Evolutionary conservation across 139 green algal species (phyloP), one percentile per base, ranked within the genome.

Genomic region (Axilococcus clingmanii): DNA sequence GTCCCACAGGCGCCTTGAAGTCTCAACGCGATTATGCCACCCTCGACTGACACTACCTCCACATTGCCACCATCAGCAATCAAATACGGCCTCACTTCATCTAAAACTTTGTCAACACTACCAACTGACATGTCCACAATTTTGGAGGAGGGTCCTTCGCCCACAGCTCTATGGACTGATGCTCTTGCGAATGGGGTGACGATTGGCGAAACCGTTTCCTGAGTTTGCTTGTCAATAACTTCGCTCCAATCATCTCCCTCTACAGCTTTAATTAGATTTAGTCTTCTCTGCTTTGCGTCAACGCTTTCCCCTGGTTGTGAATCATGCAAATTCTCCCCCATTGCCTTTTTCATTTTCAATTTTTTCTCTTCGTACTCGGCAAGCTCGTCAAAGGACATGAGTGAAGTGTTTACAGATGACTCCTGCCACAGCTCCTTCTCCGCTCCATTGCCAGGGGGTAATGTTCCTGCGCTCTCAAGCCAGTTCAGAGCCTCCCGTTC

Each of bases 21-120:
- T 9, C 63, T 50, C 37, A 96, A 66, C 34, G 66, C 57, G 6
- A 97, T 78, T 0, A 79, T 45, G 5, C 89, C 89, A 31, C 70
- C 48, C 19, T 78, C 57, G 16, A 96, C 82, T 5, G 53, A 59
- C 23, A 84, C 77, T 28, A 97, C 89, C 37, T 87, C 73, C 29
- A 96, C 84, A 55, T 97, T 86, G 36, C 89, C 89, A 17, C 89
- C 89, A 57, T 97, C 89, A 6, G 87, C 85, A 30, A 95, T 84
- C 23, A 97, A 65, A 78, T 94, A 96, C 3, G 89, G 89, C 27
- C 89, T 72, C 19, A 97, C 88, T 22, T 92, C 77, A 19, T 94
- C 75, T 33, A 94, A 64, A 4, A 65, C 79, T 3, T 20, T 27
- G 30, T 87, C 69, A 17, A 88, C 83, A 11, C 63, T 46, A 44